Evolutionary conservation across 345 rosid species (phyloP).

Genomic region (Ceriops decandra): DNA sequence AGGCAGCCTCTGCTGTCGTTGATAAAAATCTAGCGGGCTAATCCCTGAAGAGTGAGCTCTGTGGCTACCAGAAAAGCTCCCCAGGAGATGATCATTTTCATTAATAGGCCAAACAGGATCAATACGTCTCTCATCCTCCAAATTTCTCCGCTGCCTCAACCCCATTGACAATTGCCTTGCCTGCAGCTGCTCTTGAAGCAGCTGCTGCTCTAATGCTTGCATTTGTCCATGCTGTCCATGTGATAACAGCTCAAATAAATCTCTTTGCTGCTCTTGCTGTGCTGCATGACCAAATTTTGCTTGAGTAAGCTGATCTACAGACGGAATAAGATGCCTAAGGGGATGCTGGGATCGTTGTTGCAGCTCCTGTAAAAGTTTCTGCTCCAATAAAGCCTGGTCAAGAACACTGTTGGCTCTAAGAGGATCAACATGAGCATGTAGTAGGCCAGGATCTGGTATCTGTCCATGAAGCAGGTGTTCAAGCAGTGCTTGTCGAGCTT

Average conservation of each 20-base stretch:
- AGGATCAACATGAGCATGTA: slow-evolving; percentile 24
- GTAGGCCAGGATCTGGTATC: slow-evolving; percentile 32
- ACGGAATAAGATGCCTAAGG: slow-evolving; percentile 31
- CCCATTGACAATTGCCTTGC: slow-evolving; percentile 35
- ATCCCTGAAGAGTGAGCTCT: slow-evolving; percentile 29
- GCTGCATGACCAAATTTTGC: slow-evolving; percentile 30
- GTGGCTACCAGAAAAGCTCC: slow-evolving; percentile 17
- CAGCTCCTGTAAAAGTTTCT: slow-evolving; percentile 28
- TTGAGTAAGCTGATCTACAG: slow-evolving; percentile 40
- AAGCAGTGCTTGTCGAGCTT: slow-evolving; percentile 14
- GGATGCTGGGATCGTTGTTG: slow-evolving; percentile 25
- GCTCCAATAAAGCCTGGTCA: slow-evolving; percentile 31
- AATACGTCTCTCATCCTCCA: slow-evolving; percentile 28
- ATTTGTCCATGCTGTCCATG: slow-evolving; percentile 29
- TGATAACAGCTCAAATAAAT: slow-evolving; percentile 31
- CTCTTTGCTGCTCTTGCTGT: slow-evolving; percentile 25
- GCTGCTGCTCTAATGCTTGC: slow-evolving; percentile 30
- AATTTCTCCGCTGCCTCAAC: slow-evolving; percentile 30
- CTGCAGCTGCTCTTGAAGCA: slow-evolving; percentile 36
- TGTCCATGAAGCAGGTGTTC: slow-evolving; percentile 37
- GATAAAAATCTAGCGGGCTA: slow-evolving; percentile 28
- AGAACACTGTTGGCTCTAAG: slow-evolving; percentile 22
- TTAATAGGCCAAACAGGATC: slow-evolving; percentile 23
- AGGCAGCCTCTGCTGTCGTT: slow-evolving; percentile 25
- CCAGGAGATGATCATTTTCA: slow-evolving; percentile 25